phyloP scores from a whole-genome alignment of 2,329 filamentous ascomycete genomes.

The Penicillium brevicompactum region DNA sequence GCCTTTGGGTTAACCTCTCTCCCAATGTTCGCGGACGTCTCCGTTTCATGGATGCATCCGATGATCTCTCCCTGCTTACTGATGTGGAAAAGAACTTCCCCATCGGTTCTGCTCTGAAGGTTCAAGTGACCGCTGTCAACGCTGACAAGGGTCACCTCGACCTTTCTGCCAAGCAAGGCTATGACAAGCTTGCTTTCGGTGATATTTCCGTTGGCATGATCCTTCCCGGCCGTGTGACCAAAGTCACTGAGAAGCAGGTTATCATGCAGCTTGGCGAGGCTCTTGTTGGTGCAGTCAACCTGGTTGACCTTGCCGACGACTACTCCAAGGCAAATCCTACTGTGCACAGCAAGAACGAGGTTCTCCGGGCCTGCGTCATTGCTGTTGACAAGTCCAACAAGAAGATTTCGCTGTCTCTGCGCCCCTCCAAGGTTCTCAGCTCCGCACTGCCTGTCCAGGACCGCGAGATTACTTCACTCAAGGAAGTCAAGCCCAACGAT shows the following conservation, averaged over 20 bases:
- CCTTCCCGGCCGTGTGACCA: constrained; percentile 80
- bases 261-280: constrained; percentile 82
- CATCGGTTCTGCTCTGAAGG: constrained; percentile 82
- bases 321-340: constrained; percentile 77
- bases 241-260: constrained; percentile 79
- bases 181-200: constrained; percentile 66
- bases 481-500: constrained; percentile 75
- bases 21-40: constrained; percentile 86
- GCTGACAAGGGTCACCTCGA: constrained; percentile 74
- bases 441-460: constrained; percentile 81
- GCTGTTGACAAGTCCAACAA: constrained; percentile 83
- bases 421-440: constrained; percentile 86
- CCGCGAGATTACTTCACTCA: constrained; percentile 69
- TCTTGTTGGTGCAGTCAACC: constrained; percentile 75
- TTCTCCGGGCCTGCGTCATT: constrained; percentile 83
- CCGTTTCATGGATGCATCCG: constrained; percentile 78
- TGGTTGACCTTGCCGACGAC: constrained; percentile 84
- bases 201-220: constrained; percentile 78
- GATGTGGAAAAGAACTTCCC: constrained; percentile 81
- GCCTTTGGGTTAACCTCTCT: constrained; percentile 87
- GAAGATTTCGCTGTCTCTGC: constrained; percentile 75
- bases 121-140: constrained; percentile 76
- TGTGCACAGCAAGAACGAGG: constrained; percentile 78
- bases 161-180: constrained; percentile 72
- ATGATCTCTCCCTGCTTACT: constrained; percentile 77